These are phyloP conservation scores for Septoria petroselini DNA, from an alignment of 2,329 filamentous ascomycete genomes.

Conservation along the genomic window DNA sequence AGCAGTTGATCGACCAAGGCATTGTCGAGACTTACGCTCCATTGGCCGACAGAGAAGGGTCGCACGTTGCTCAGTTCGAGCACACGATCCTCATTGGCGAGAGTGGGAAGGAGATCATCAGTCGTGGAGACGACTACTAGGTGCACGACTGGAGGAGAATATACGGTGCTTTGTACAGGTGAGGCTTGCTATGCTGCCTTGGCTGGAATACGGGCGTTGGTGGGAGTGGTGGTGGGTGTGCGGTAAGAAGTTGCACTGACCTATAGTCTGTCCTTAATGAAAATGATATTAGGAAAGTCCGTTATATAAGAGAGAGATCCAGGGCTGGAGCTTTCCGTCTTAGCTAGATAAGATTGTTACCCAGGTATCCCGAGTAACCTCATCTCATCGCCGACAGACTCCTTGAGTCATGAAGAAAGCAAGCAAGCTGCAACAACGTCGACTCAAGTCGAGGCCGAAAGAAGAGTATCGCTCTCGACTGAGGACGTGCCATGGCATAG, in stretches of 20 bases:
- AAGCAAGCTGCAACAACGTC: slow-evolving; percentile 10
- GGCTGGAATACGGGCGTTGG: slow-evolving; percentile 7
- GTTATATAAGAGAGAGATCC: too few relatives aligned
- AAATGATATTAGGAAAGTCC: too few relatives aligned
- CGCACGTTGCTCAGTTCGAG: slow-evolving; percentile 90
- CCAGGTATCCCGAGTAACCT: too few relatives aligned
- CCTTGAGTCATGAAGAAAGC: slow-evolving; percentile 12
- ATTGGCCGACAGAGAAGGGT: slow-evolving; percentile 86
- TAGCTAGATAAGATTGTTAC: too few relatives aligned
- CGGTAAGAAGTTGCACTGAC: too few relatives aligned
- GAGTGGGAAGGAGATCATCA: slow-evolving; percentile 16
- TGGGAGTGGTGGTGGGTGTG: too few relatives aligned
- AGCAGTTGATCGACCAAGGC: slow-evolving; percentile 76
- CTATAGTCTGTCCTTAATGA: too few relatives aligned
- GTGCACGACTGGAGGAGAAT: neutral
- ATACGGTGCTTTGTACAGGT: slow-evolving; percentile 3
- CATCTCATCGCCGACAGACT: too few relatives aligned
- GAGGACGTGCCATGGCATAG: neutral
- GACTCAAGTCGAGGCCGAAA: neutral
- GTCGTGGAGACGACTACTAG: slow-evolving; percentile 17
- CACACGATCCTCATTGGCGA: slow-evolving; percentile 49
- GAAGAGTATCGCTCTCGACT: neutral
- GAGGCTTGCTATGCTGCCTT: neutral
- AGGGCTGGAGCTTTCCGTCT: too few relatives aligned
- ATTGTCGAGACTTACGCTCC: slow-evolving; percentile 90